Evolutionary conservation across 306 rosid species (phyloP).

Genomic region (Prosopis cineraria): DNA sequence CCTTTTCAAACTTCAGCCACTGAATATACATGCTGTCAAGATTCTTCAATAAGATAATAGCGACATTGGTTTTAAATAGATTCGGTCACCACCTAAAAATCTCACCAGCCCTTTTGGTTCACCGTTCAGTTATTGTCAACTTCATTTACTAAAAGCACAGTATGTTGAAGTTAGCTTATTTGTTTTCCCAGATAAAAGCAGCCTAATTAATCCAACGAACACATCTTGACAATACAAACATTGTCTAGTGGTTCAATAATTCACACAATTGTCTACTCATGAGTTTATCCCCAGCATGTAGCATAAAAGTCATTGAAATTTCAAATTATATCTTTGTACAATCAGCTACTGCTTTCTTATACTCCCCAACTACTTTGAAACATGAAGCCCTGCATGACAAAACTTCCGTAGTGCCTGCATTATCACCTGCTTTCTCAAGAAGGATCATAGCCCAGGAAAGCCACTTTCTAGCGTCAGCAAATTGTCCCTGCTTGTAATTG

Average conservation of each 20-base stretch:
- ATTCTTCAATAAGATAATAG: background rate
- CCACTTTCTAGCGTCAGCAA: constrained; percentile 97
- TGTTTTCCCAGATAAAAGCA: constrained; percentile 4
- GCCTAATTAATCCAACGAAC: constrained; percentile 18
- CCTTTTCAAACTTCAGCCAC: no score
- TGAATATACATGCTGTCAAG: background rate
- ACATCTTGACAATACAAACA: background rate
- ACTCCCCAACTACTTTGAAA: constrained; percentile 97
- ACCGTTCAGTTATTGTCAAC: background rate
- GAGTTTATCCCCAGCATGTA: background rate
- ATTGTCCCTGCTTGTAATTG: constrained; percentile 91
- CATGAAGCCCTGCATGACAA: constrained; percentile 94
- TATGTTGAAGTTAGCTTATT: constrained; percentile 14
- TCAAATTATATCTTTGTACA: constrained; percentile 75
- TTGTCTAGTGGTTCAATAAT: constrained; percentile 3
- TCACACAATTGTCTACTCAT: background rate
- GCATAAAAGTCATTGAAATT: background rate
- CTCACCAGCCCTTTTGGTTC: background rate
- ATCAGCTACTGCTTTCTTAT: constrained; percentile 95
- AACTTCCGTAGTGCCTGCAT: constrained; percentile 56
- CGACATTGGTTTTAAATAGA: background rate
- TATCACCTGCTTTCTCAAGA: constrained; percentile 77
- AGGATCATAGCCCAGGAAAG: constrained; percentile 88
- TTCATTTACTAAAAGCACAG: constrained; percentile 3
- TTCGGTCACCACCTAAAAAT: background rate